These are phyloP conservation scores for Podila epicladia DNA, from an alignment of 192 early-diverging fungal genomes.

Conservation along the genomic window DNA sequence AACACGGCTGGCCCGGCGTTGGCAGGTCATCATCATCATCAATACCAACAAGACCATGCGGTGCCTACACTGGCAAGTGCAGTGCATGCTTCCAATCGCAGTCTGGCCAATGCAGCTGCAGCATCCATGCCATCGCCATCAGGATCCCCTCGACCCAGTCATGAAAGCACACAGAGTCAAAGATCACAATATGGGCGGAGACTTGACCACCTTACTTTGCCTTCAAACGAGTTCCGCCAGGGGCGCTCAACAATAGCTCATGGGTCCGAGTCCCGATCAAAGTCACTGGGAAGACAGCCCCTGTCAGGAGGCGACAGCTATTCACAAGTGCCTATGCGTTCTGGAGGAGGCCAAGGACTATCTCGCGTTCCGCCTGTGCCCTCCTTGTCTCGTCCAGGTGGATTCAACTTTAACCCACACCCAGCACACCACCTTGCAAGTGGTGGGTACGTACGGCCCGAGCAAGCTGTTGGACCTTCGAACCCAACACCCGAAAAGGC, in stretches of 20 bases:
- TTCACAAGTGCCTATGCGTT: conserved; percentile 17
- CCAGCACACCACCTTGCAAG: conserved; percentile 33
- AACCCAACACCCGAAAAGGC: conserved; percentile 49
- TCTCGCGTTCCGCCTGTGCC: conserved; percentile 25
- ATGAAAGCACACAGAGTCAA: conserved; percentile 12
- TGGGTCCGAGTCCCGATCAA: background rate
- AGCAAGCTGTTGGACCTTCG: conserved; percentile 37
- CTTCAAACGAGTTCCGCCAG: conserved; percentile 10
- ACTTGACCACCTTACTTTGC: background rate
- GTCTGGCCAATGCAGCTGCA: background rate
- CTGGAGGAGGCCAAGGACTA: conserved; percentile 7
- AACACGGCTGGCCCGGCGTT: background rate
- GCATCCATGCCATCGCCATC: background rate
- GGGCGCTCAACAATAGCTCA: background rate
- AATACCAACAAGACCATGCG: background rate
- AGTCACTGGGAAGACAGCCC: background rate
- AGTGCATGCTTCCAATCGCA: background rate
- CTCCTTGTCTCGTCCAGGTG: conserved; percentile 3
- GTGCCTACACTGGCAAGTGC: background rate
- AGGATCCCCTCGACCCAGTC: conserved; percentile 10
- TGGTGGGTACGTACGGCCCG: conserved; percentile 39
- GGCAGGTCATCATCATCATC: background rate
- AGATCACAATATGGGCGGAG: background rate
- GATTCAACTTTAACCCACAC: conserved; percentile 21
- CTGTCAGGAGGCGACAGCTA: background rate